Conservation (phyloP, 805 yeast genomes). For the Zygoascus biomembranicola region DNA sequence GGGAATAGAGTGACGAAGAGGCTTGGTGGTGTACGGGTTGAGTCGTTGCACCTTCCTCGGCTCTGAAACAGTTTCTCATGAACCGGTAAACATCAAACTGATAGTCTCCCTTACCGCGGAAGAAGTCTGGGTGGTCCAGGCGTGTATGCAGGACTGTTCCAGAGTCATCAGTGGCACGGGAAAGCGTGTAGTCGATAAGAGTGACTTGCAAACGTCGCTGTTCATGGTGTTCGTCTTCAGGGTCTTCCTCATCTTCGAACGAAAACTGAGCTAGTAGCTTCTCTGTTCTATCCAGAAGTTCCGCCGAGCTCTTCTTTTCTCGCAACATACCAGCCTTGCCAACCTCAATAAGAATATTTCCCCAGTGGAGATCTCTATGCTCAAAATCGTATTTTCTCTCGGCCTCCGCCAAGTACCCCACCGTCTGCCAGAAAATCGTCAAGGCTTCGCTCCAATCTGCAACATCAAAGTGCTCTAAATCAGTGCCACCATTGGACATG, state of each 20-base stretch:
- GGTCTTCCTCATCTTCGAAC: slow-evolving; percentile 9
- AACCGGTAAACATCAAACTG: slow-evolving; percentile 53
- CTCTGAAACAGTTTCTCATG: slow-evolving; percentile 35
- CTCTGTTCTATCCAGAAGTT: not conserved
- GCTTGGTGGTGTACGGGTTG: not conserved
- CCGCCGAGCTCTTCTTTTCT: slow-evolving; percentile 3
- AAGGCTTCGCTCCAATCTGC: slow-evolving; percentile 31
- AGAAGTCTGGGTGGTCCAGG: slow-evolving; percentile 58
- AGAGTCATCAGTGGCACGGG: slow-evolving; percentile 35
- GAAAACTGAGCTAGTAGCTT: slow-evolving; percentile 1
- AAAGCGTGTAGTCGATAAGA: slow-evolving; percentile 50
- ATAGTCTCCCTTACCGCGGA: slow-evolving; percentile 51
- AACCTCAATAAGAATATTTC: slow-evolving; percentile 43
- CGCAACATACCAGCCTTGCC: not conserved
- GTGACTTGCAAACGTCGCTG: slow-evolving; percentile 32
- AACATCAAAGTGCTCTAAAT: slow-evolving; percentile 38
- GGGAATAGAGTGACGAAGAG: not conserved
- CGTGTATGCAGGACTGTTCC: slow-evolving; percentile 37
- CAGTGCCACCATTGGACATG: slow-evolving; percentile 31
- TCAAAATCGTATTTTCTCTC: slow-evolving; percentile 51
- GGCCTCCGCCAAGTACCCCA: slow-evolving; percentile 39
- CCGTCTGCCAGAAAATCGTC: slow-evolving; percentile 47
- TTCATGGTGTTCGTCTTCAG: slow-evolving; percentile 5
- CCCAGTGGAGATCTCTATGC: slow-evolving; percentile 65
- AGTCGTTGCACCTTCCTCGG: not conserved